Base-by-base conservation (phyloP, 202 grass and related monocot species). In the Musa balbisiana region DNA sequence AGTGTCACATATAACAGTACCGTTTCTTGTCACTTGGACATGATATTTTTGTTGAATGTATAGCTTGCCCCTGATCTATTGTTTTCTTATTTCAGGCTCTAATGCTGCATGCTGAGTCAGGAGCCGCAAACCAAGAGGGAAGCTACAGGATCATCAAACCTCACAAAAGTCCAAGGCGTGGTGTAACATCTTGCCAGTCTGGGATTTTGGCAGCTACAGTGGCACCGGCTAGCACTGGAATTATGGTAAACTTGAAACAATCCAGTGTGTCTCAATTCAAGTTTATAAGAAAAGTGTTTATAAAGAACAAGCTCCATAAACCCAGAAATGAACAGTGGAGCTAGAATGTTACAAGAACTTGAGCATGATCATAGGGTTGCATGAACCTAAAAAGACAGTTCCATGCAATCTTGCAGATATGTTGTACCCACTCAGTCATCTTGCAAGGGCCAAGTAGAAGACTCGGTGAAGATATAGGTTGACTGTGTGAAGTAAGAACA, bases 191-290 rank as follows among this genome's bases (percentile, higher is more conserved):
- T 50, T 54, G 88, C 76, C 86, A 82, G 65, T 55, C 90, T 53
- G 89, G 92, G 33, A 53, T 96, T 72, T 60, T 83, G 50, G 80
- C 85, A 9, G 80, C 85, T 76, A 82, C 65, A n/a, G 75, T 85
- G 71, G 89, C 83, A 79, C 60, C 92, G 62, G 79, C 79, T 66
- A 80, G 83, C 9, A 78, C 80, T 79, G 92, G 80, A 49, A 89
- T 87, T 33, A 83, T 88, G 80, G 79, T 84, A 64, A 88, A 90
- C 79, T 67, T 92, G 82, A 90, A 85, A 81, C 83, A 89, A 63
- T 80, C 92, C 33, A 43, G 5, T 43, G 33, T 43, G 33, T 43
- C 33, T 43, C 33, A 43, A 43, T 43, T 43, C 33, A 43, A 43
- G 33, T 43, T 43, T 43, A 43, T 8, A 43, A 43, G 33, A 43